These are phyloP conservation scores for Fremontodendron californicum DNA, from an alignment of 345 rosid species.

Conservation along the genomic window DNA sequence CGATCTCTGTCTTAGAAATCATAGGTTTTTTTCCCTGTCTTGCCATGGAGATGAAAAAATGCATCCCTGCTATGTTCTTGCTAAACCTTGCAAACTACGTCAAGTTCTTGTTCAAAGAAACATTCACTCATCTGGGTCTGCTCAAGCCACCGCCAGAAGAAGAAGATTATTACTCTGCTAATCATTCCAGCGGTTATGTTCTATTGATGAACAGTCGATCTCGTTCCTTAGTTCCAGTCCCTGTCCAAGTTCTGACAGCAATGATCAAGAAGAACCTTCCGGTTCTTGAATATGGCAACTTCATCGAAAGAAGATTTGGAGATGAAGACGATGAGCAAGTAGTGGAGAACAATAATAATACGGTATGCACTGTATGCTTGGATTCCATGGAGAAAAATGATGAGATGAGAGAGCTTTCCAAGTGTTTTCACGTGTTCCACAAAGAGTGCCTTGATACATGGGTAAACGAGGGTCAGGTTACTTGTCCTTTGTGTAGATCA, in stretches of 20 bases:
- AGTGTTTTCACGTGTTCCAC: constrained; percentile 47
- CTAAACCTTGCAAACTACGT: constrained; percentile 12
- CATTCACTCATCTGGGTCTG: constrained; percentile 29
- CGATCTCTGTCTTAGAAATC: not conserved
- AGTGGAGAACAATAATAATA: not conserved
- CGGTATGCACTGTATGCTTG: constrained; percentile 41
- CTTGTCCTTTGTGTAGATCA: constrained; percentile 50
- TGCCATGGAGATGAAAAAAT: constrained; percentile 23
- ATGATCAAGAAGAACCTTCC: constrained; percentile 29
- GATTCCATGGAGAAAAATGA: constrained; percentile 23
- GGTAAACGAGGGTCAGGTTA: constrained; percentile 40
- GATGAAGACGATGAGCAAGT: not conserved
- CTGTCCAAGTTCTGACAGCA: constrained; percentile 21
- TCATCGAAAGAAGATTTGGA: constrained; percentile 6
- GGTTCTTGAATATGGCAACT: not conserved
- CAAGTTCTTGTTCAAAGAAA: constrained; percentile 7
- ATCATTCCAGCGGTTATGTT: constrained; percentile 17
- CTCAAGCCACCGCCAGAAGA: constrained; percentile 9
- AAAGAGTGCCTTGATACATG: constrained; percentile 41
- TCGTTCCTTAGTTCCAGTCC: constrained; percentile 30
- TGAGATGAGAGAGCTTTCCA: constrained; percentile 36
- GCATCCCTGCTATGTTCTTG: constrained; percentile 19
- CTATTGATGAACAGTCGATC: constrained; percentile 25
- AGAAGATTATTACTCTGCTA: not conserved
- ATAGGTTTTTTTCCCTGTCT: constrained; percentile 18